These are phyloP conservation scores for Pythium monospermum DNA, from an alignment of 352 stramenopile species.

Conservation along the genomic window DNA sequence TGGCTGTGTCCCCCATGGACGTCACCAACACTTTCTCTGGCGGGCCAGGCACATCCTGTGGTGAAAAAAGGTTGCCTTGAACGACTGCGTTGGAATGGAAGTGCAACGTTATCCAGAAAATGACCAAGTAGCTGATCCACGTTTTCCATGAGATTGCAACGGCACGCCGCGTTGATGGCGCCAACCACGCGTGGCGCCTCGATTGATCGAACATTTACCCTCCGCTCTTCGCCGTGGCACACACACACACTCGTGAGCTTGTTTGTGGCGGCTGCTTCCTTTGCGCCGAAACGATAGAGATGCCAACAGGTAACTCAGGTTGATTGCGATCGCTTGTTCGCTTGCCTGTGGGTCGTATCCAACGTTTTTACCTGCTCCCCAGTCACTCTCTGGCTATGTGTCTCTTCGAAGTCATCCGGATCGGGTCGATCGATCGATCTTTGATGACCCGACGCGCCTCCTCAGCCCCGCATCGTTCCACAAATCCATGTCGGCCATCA, in stretches of 20 bases:
- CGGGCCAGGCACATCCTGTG: slow-evolving; percentile 58
- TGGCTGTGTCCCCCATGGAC: slow-evolving; percentile 34
- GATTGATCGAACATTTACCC: no score
- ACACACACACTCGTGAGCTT: no score
- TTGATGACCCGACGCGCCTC: slow-evolving; percentile 10
- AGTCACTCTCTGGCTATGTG: not conserved
- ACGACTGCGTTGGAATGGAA: not conserved
- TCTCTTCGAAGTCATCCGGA: slow-evolving; percentile 1
- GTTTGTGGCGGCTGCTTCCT: no score
- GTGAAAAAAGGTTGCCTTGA: slow-evolving; percentile 39
- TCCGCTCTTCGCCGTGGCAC: no score
- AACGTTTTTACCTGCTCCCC: not conserved
- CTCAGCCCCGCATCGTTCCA: slow-evolving; percentile 1
- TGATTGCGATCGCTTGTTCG: no score
- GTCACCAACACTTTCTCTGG: slow-evolving; percentile 58
- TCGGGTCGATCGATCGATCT: slow-evolving; percentile 10
- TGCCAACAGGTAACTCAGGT: no score
- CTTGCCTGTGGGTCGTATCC: no score
- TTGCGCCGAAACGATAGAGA: no score
- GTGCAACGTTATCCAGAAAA: slow-evolving; percentile 3
- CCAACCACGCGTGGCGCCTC: no score
- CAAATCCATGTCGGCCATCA: no score
- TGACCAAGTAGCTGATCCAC: not conserved
- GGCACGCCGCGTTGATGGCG: no score
- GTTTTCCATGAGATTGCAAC: no score